Percentiles rank a stretch among this genome's conserved stretches.
Evolutionary conservation across 306 rosid species (phyloP).

Genomic region (Erythrophleum fordii): DNA sequence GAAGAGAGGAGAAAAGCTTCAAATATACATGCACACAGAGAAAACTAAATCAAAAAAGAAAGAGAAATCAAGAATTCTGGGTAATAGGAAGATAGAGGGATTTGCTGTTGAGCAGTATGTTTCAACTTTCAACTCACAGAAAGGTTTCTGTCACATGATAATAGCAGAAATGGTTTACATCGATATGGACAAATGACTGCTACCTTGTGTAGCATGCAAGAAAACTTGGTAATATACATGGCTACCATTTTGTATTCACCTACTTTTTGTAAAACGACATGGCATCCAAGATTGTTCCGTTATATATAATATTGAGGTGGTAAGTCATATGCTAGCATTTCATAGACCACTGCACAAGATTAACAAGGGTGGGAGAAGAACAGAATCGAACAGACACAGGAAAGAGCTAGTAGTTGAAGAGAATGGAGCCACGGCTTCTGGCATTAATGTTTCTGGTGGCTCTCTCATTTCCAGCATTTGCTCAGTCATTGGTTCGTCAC

Average conservation of each 20-base stretch:
- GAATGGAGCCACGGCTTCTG: constrained; percentile 50
- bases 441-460: constrained; percentile 45
- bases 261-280: constrained; percentile 57
- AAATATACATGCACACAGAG: constrained; percentile 1
- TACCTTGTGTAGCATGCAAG: constrained; percentile 67
- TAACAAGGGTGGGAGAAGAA: constrained; percentile 25
- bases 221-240: constrained; percentile 42
- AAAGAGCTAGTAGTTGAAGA: constrained; percentile 15
- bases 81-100: constrained; percentile 11
- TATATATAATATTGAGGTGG: constrained; percentile 40
- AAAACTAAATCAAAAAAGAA: neutral
- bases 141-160: constrained; percentile 45
- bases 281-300: constrained; percentile 41
- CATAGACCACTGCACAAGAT: constrained; percentile 15
- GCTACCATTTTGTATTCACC: constrained; percentile 55
- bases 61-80: constrained; percentile 16
- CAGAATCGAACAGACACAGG: constrained; percentile 28
- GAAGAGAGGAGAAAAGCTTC: constrained; percentile 41
- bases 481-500: constrained; percentile 61
- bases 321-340: constrained; percentile 29
- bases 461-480: constrained; percentile 49
- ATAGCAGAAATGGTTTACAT: constrained; percentile 33
- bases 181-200: constrained; percentile 33
- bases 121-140: constrained; percentile 38
- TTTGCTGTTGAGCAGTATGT: constrained; percentile 50